Evolutionary conservation across 148 eudicot species (phyloP).

Genomic region (Arbutus unedo): DNA sequence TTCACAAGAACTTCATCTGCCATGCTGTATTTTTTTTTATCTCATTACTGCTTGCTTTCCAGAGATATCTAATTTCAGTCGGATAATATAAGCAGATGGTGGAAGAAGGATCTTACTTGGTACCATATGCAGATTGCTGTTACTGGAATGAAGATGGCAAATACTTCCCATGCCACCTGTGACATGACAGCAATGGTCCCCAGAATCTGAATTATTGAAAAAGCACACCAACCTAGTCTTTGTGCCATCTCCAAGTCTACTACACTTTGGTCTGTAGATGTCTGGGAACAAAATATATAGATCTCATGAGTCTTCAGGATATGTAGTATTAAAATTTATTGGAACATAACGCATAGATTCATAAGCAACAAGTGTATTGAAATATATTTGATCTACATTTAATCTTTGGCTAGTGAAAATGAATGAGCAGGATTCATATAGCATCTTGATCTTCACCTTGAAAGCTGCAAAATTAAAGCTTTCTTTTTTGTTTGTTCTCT

Average conservation of each 20-base stretch:
- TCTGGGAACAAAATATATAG: slow-evolving; percentile 46
- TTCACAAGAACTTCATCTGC: neutral
- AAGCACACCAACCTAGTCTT: slow-evolving; percentile 91
- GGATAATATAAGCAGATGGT: neutral
- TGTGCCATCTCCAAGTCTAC: slow-evolving; percentile 86
- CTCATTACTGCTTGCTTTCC: neutral
- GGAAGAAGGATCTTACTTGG: slow-evolving; percentile 43
- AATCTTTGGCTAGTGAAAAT: neutral
- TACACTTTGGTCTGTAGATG: slow-evolving; percentile 94
- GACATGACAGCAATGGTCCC: slow-evolving; percentile 98
- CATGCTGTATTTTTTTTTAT: neutral
- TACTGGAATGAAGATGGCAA: slow-evolving; percentile 84
- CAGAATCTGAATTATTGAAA: slow-evolving; percentile 75
- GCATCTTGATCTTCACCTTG: slow-evolving; percentile 6
- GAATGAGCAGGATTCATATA: neutral
- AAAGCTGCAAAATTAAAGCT: neutral
- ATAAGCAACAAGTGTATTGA: neutral
- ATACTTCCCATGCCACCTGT: slow-evolving; percentile 99
- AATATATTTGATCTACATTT: neutral
- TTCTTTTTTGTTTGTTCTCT: neutral
- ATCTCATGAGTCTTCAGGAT: neutral
- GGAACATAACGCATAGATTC: neutral
- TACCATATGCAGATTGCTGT: slow-evolving; percentile 92
- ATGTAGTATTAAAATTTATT: neutral
- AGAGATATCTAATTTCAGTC: neutral